These are phyloP conservation scores for Rhododendron williamsianum DNA, from an alignment of 148 eudicot genomes.

Conservation along the genomic window DNA sequence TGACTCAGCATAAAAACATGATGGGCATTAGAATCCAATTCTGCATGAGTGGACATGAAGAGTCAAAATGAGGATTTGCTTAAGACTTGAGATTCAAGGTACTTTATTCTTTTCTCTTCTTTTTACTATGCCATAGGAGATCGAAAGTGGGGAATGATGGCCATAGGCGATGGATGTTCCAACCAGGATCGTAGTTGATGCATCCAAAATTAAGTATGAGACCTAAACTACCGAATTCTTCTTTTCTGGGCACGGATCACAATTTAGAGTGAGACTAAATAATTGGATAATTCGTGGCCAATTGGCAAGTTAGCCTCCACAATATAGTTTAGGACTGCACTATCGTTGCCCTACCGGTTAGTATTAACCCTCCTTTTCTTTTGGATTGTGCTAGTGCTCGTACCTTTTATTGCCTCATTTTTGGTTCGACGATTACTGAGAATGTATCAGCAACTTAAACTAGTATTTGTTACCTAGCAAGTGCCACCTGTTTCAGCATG, in stretches of 20 bases:
- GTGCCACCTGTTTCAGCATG: not conserved
- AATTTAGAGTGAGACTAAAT: not conserved
- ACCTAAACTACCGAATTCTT: not conserved
- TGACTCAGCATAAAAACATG: not conserved
- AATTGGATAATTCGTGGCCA: not conserved
- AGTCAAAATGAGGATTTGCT: not conserved
- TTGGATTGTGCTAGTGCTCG: not conserved
- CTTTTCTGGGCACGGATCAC: not conserved
- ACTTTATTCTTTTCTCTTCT: not conserved
- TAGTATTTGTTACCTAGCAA: not conserved
- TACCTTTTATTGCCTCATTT: conserved; percentile 1
- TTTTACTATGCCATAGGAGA: not conserved
- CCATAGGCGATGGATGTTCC: not conserved
- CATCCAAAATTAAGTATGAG: not conserved
- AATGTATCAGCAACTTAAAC: not conserved
- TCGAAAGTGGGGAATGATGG: not conserved
- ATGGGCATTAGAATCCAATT: not conserved
- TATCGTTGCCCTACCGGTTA: not conserved
- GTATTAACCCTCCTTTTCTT: not conserved
- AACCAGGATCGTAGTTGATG: not conserved
- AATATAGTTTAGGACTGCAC: not conserved
- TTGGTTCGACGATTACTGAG: not conserved
- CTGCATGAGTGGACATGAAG: not conserved
- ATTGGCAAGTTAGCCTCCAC: not conserved
- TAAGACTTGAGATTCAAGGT: not conserved